Conservation (phyloP, 768 basidiomycete species). For the Boletus reticulatus region DNA sequence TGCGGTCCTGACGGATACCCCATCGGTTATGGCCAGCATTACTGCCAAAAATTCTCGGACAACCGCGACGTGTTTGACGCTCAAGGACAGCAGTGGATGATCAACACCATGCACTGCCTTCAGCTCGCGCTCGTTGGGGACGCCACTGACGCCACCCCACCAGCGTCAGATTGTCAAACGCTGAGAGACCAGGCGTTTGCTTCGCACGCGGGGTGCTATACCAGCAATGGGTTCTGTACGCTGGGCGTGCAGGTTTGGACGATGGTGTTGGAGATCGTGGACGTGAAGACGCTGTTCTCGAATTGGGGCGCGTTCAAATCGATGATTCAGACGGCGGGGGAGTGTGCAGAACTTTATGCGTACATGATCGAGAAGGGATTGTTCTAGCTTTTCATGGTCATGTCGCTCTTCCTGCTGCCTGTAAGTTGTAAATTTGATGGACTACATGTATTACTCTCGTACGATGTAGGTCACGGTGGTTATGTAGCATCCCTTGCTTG, state of each 20-base stretch:
- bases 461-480: too few relatives aligned
- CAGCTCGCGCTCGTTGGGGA: conserved; percentile 41
- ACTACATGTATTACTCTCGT: too few relatives aligned
- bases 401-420: too few relatives aligned
- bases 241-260: conserved; percentile 36
- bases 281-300: conserved; percentile 9
- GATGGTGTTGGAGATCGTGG: conserved; percentile 35
- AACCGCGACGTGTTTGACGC: conserved; percentile 29
- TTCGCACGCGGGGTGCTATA: conserved; percentile 42
- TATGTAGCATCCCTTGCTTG: too few relatives aligned
- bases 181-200: conserved; percentile 39
- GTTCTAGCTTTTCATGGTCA: neutral
- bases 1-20: conserved; percentile 46
- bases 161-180: conserved; percentile 26
- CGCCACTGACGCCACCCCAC: conserved; percentile 19
- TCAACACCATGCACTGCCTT: conserved; percentile 46
- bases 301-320: conserved; percentile 18
- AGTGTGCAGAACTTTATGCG: conserved; percentile 12
- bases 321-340: conserved; percentile 1
- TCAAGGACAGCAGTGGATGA: conserved; percentile 42
- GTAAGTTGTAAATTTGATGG: too few relatives aligned
- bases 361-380: conserved; percentile 11
- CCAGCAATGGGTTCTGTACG: conserved; percentile 41
- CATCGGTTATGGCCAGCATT: conserved; percentile 39
- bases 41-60: conserved; percentile 39